A percentile compares a stretch with the other conserved stretches of the same genome.
phyloP scores from a whole-genome alignment of 768 basidiomycete species.

The Tephrocybe rancida region DNA sequence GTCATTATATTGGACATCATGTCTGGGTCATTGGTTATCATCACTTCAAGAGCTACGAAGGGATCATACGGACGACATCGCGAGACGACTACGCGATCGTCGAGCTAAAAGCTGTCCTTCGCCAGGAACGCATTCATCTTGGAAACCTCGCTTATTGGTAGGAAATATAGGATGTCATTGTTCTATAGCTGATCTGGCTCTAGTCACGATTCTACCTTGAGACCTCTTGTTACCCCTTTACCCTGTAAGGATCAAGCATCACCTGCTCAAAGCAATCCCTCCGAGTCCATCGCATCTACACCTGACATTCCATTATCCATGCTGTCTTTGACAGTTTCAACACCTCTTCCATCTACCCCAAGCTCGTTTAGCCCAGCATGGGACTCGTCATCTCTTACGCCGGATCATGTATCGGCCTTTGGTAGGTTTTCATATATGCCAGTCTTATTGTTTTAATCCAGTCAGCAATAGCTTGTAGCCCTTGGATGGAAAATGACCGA shows the following conservation, averaged over 20 bases:
- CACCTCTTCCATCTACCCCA: conserved; percentile 1
- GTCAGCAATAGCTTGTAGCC: background rate
- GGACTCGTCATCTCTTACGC: conserved; percentile 4
- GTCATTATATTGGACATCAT: conserved; percentile 5
- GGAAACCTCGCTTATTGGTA: conserved; percentile 1
- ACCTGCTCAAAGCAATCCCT: background rate
- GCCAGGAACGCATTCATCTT: background rate
- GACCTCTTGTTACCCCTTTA: background rate
- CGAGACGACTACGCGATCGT: background rate
- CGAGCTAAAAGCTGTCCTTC: conserved; percentile 5
- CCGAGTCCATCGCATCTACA: background rate
- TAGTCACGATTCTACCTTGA: background rate
- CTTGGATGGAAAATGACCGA: background rate
- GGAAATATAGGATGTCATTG: background rate
- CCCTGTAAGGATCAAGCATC: background rate
- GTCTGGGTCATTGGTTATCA: background rate
- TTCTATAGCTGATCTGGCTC: background rate
- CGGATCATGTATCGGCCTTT: background rate
- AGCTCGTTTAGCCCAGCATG: conserved; percentile 2
- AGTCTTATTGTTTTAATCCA: background rate
- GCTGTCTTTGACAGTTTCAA: background rate
- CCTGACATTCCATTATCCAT: background rate
- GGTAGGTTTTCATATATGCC: background rate
- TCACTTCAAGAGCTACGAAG: conserved; percentile 2
- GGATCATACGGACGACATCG: background rate